phyloP scores from a whole-genome alignment of 805 yeast species.

The Barnettozyma populi region DNA sequence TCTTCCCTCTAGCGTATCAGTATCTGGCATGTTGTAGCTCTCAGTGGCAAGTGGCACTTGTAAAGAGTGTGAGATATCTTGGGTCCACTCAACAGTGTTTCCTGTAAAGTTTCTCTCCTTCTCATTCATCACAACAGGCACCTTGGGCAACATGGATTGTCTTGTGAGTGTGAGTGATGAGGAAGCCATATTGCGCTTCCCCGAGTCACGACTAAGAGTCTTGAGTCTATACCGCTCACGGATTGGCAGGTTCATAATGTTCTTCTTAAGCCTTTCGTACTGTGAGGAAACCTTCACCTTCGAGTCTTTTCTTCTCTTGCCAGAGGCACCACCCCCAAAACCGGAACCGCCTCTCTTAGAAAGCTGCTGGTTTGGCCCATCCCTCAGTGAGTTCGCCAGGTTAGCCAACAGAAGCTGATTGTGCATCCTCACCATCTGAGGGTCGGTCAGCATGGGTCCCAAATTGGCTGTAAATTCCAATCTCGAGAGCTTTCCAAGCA shows the following conservation, averaged over 20 bases:
- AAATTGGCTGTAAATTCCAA: constrained; percentile 61
- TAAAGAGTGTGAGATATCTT: constrained; percentile 82
- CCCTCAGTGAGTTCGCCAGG: constrained; percentile 77
- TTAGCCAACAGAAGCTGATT: constrained; percentile 78
- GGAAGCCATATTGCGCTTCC: constrained; percentile 68
- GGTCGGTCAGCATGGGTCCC: constrained; percentile 41
- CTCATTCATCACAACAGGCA: constrained; percentile 55
- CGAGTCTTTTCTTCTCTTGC: constrained; percentile 43
- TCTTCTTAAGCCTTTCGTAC: constrained; percentile 76
- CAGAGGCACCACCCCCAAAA: constrained; percentile 41
- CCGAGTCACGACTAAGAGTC: constrained; percentile 75
- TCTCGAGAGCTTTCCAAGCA: constrained; percentile 76
- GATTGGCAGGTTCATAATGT: constrained; percentile 79
- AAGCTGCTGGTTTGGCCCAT: constrained; percentile 48
- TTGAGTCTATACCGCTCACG: constrained; percentile 83
- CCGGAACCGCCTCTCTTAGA: constrained; percentile 33
- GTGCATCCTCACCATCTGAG: constrained; percentile 50
- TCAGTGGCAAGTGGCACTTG: constrained; percentile 79
- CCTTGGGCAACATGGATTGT: constrained; percentile 58
- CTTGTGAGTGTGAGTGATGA: constrained; percentile 66
- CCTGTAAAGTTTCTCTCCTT: constrained; percentile 24
- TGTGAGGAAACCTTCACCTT: constrained; percentile 57
- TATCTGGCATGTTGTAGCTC: constrained; percentile 76
- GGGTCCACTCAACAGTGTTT: constrained; percentile 78
- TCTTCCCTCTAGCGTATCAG: constrained; percentile 56